Evolutionary conservation across 768 basidiomycete species (phyloP).

Genomic region (Naganishia friedmannii): DNA sequence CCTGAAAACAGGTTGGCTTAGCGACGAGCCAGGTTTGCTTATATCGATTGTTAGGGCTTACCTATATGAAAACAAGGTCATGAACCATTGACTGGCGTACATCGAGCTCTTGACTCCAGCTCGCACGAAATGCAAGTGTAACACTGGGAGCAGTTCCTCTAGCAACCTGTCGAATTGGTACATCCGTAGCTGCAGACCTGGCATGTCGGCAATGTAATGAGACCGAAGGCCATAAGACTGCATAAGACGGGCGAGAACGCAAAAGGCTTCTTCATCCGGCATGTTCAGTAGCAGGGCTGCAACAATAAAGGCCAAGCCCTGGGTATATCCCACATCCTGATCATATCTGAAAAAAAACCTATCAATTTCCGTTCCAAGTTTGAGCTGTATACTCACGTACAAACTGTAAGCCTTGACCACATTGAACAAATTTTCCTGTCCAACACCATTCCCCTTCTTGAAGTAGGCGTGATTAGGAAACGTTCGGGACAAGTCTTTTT

Average conservation of each 20-base stretch:
- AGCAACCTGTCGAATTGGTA: slow-evolving; percentile 88
- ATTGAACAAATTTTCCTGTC: slow-evolving; percentile 96
- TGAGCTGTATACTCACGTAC: slow-evolving; percentile 56
- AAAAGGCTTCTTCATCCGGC: slow-evolving; percentile 99
- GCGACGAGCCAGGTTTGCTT: not conserved
- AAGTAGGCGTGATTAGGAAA: slow-evolving; percentile 98
- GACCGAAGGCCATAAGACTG: slow-evolving; percentile 91
- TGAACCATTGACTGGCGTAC: slow-evolving; percentile 98
- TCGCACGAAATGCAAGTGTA: slow-evolving; percentile 87
- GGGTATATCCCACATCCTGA: slow-evolving; percentile 92
- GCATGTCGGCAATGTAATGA: slow-evolving; percentile 99
- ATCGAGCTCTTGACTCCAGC: slow-evolving; percentile 96
- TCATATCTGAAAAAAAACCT: slow-evolving; percentile 60
- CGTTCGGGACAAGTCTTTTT: slow-evolving; percentile 88
- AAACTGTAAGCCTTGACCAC: slow-evolving; percentile 96
- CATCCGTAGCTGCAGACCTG: slow-evolving; percentile 85
- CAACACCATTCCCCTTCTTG: slow-evolving; percentile 86
- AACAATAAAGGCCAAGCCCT: slow-evolving; percentile 93
- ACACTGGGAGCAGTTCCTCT: slow-evolving; percentile 85
- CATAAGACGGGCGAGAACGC: slow-evolving; percentile 89
- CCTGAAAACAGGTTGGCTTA: slow-evolving; percentile 54
- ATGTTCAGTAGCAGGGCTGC: slow-evolving; percentile 95
- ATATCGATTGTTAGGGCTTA: slow-evolving; percentile 48
- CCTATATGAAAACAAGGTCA: slow-evolving; percentile 96
- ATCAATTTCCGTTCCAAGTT: too few species aligned